Base-by-base conservation (phyloP, 2,329 filamentous ascomycete species). In the Colletotrichum chlorophyti region DNA sequence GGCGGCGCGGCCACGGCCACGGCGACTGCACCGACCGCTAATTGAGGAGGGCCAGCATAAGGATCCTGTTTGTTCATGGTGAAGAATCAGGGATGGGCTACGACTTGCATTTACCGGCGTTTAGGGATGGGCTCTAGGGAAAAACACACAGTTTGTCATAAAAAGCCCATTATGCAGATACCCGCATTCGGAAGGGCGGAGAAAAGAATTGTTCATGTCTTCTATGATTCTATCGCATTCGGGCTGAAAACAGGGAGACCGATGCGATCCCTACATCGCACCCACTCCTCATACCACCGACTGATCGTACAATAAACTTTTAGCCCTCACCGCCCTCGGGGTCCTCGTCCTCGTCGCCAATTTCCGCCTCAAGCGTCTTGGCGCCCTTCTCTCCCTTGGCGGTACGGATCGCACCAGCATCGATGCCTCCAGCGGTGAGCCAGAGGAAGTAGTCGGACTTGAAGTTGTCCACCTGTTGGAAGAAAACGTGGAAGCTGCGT, bases 401-500 rank as follows among this genome's bases (percentile, higher is more conserved):
- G 2, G 66, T 65, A 24, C 76, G 72, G 62, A 79, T 74, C 62
- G 83, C 81, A 0, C 87, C 84, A 6, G 83, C 87, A 34, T 83
- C 75, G 41, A 91, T 79, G 3, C 89, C 90, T 8, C 83, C 85
- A 0, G 89, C 88, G 1, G 89, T 91, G 45, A 91, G 78, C 83
- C 90, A 93, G 42, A 92, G 76, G 77, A 92, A 93, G 69, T 87
- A 87, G 65, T 88, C 84, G 10, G 83, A 84, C 63, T 83, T 83
- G 75, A 89, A 91, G 69, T 88, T 87, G 70, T 93, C 90, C 58
- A 93, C 83, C 72, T 93, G 90, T 69, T 91, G 87, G 76, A 91
- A 92, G 74, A 92, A 93, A 35, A 84, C 81, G 66, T 90, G 87
- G 74, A 93, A 93, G 14, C 88, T 91, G 65, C 12, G 11, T 6